Conservation (phyloP, 78 protist genomes). For the slime mould (Dictyostelium discoideum) region DNA sequence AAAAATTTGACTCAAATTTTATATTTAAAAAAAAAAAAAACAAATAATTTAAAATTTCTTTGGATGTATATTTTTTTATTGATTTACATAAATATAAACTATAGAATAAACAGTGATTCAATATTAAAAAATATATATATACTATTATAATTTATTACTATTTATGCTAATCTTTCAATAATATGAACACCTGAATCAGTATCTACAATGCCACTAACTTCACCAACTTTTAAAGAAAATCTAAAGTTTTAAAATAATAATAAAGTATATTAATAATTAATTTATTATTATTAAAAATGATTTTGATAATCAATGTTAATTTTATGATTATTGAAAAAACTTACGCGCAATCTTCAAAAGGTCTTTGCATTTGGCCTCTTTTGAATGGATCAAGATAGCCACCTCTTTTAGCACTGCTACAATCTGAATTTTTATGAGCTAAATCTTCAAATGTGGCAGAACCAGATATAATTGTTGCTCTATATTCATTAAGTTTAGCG, state of each 20-base stretch:
- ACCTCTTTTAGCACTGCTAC: constrained; percentile 85
- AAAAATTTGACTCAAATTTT: too few species aligned
- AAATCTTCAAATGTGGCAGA: constrained; percentile 5
- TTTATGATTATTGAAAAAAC: neutral
- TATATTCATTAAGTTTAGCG: constrained; percentile 35
- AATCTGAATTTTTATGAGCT: constrained; percentile 85
- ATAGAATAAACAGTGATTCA: too few species aligned
- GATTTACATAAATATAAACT: too few species aligned
- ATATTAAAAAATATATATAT: too few species aligned
- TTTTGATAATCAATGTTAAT: too few species aligned
- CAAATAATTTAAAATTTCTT: too few species aligned
- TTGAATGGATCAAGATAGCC: constrained; percentile 89
- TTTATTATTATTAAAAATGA: too few species aligned
- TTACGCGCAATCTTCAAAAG: constrained; percentile 76
- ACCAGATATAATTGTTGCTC: neutral
- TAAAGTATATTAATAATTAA: too few species aligned
- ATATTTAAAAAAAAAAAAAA: too few species aligned
- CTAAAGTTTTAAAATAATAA: neutral
- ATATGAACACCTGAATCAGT: constrained; percentile 93
- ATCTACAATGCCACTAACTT: constrained; percentile 79
- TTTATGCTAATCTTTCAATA: constrained; percentile 84
- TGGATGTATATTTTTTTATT: too few species aligned
- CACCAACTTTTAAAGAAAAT: constrained; percentile 85
- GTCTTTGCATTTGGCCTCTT: constrained; percentile 92
- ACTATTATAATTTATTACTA: neutral